Base-by-base conservation (phyloP, 176 grass and related monocot species). In the Carex kokanica region DNA sequence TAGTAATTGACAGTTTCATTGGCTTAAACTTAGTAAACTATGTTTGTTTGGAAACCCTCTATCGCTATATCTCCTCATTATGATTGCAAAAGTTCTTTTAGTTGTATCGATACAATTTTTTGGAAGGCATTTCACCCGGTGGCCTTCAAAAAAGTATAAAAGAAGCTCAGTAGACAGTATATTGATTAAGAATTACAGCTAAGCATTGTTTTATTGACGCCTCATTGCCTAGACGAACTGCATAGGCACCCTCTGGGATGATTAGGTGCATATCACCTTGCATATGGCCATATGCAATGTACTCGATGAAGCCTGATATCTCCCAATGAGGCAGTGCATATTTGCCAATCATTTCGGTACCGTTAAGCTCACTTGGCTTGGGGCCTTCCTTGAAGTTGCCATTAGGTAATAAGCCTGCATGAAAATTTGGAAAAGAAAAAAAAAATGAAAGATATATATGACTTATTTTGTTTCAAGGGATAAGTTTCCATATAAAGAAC, bases 201-300 rank as follows among this genome's bases (percentile, higher is more conserved):
- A 94, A 81, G 40, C n/a, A n/a, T n/a, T n/a, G n/a, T n/a, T n/a
- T n/a, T n/a, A n/a, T n/a, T n/a, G n/a, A n/a, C n/a, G n/a, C n/a
- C 60, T 97, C 95, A 80, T 97, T 94, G 81, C 92, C 95, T 1
- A 97, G 92, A 1, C 95, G 92, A 8, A 97, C 90, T 1, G 95
- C 95, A 86, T 80, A 58, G 36, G 77, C 77, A 49, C 92, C 94
- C 87, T 97, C 88, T 21, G 94, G 94, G 47, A 94, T 92, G 36
- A 92, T 74, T 43, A 97, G 85, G 12, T 89, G 92, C 94, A 94
- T 94, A 90, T 94, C 94, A 0, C 90, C 90, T 70, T 94, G 92
- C 90, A 89, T 94, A 87, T 92, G 88, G 0, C 94, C 94, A 2
- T 90, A 90, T 87, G 88, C 81, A 78, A 97, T 92, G 88, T 94